Conservation (phyloP, 495 filamentous ascomycete genomes). For the Coniosporium apollinis region DNA sequence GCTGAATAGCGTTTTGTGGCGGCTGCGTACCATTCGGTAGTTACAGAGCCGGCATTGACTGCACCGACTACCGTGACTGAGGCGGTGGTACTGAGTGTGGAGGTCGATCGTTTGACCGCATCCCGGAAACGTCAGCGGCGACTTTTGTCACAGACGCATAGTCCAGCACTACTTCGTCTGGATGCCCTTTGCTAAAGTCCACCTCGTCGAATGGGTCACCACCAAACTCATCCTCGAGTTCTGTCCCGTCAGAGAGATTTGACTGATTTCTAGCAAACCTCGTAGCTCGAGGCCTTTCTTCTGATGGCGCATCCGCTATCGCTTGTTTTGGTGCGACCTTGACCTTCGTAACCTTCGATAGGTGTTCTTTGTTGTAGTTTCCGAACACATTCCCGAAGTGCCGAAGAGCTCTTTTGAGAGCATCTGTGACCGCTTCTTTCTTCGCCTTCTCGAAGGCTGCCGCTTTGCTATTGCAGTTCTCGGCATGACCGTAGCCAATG, state of each 20-base stretch:
- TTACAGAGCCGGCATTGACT: too few species aligned
- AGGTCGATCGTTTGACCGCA: too few species aligned
- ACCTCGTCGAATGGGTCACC: constrained; percentile 33
- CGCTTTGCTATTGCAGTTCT: constrained; percentile 88
- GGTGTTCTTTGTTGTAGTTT: constrained; percentile 92
- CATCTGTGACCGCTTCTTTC: constrained; percentile 94
- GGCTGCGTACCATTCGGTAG: too few species aligned
- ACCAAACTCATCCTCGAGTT: constrained; percentile 50
- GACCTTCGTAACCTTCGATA: constrained; percentile 67
- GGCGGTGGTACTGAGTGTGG: too few species aligned
- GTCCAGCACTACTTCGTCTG: constrained; percentile 5
- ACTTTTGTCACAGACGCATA: too few species aligned
- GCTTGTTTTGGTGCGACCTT: constrained; percentile 50
- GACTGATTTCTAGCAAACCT: constrained; percentile 11
- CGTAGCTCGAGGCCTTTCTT: constrained; percentile 3
- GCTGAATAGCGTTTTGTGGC: too few species aligned
- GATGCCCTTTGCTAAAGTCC: constrained; percentile 13
- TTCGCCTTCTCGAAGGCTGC: constrained; percentile 94
- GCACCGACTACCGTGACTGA: too few species aligned
- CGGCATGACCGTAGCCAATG: constrained; percentile 85
- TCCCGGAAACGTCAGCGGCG: too few species aligned
- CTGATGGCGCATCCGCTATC: too few species aligned
- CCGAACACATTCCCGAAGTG: constrained; percentile 93
- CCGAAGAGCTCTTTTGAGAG: constrained; percentile 69
- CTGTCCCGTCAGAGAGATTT: constrained; percentile 9